phyloP scores from a whole-genome alignment of 805 yeast genomes.

The Phaffomyces antillensis region DNA sequence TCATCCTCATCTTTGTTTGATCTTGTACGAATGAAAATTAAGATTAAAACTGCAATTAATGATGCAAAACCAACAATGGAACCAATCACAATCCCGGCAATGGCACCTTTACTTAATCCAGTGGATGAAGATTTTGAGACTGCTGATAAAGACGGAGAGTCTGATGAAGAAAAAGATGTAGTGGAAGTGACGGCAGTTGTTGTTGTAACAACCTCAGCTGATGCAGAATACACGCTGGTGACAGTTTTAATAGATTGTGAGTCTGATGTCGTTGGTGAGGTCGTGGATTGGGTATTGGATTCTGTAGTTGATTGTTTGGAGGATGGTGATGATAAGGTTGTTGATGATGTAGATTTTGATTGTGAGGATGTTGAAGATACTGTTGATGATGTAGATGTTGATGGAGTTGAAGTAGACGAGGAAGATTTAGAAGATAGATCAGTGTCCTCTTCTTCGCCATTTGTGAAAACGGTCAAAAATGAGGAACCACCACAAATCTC shows the following conservation, averaged over 20 bases:
- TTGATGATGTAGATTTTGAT: constrained; percentile 7
- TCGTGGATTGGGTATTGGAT: constrained; percentile 11
- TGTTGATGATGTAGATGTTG: neutral
- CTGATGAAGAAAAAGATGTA: constrained; percentile 5
- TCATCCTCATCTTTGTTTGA: constrained; percentile 10
- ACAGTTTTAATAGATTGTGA: constrained; percentile 6
- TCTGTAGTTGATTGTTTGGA: constrained; percentile 4
- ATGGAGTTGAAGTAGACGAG: neutral
- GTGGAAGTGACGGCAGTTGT: constrained; percentile 6
- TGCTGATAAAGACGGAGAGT: constrained; percentile 14
- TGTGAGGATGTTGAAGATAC: constrained; percentile 2
- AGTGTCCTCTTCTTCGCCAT: constrained; percentile 22
- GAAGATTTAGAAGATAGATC: neutral
- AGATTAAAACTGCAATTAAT: constrained; percentile 21
- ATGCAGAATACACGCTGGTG: constrained; percentile 16
- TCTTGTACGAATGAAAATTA: constrained; percentile 15
- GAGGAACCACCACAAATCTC: constrained; percentile 60
- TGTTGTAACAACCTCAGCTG: constrained; percentile 11
- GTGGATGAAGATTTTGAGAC: constrained; percentile 2
- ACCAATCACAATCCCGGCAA: constrained; percentile 58
- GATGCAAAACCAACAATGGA: constrained; percentile 39
- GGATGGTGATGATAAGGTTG: constrained; percentile 7
- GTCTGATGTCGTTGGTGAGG: constrained; percentile 5
- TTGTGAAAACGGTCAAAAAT: constrained; percentile 38
- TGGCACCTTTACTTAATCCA: constrained; percentile 36